These are phyloP conservation scores for Helenozyma baotianmanensis DNA, from an alignment of 805 yeast species.

Conservation along the genomic window DNA sequence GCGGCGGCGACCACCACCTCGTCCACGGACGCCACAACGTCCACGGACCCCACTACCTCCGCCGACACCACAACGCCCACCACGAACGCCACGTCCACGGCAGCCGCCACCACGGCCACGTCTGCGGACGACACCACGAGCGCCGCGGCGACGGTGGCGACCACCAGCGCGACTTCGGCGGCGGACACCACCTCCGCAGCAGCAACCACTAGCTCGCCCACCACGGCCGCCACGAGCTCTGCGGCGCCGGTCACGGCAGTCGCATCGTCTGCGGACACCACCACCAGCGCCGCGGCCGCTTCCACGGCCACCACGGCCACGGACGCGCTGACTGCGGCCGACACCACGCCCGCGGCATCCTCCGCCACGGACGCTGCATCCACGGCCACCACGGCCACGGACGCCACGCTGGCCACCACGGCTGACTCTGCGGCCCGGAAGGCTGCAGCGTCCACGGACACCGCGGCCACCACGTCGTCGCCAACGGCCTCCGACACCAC, in stretches of 20 bases:
- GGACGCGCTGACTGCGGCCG: conserved; percentile 8
- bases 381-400: conserved; percentile 1
- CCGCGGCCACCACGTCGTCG: neutral
- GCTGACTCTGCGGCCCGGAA: conserved; percentile 11
- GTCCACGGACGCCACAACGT: neutral
- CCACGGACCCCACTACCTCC: neutral
- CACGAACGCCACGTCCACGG: neutral
- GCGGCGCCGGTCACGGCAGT: neutral
- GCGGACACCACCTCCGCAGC: neutral
- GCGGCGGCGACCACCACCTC: neutral
- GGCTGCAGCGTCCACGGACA: conserved; percentile 2
- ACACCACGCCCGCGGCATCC: conserved; percentile 13
- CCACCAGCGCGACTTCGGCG: neutral
- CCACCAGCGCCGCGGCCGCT: conserved; percentile 3
- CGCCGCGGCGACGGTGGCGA: too few species aligned
- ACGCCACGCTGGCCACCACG: conserved; percentile 5
- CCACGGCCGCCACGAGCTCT: neutral
- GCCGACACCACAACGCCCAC: neutral
- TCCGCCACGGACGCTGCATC: conserved; percentile 1
- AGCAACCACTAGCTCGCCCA: neutral
- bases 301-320: conserved; percentile 10
- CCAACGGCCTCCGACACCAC: neutral
- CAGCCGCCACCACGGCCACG: neutral
- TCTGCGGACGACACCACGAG: neutral
- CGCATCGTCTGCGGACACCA: too few species aligned